These are phyloP conservation scores for Isabelozyma pseudorhagii DNA, from an alignment of 805 yeast genomes.

Conservation along the genomic window DNA sequence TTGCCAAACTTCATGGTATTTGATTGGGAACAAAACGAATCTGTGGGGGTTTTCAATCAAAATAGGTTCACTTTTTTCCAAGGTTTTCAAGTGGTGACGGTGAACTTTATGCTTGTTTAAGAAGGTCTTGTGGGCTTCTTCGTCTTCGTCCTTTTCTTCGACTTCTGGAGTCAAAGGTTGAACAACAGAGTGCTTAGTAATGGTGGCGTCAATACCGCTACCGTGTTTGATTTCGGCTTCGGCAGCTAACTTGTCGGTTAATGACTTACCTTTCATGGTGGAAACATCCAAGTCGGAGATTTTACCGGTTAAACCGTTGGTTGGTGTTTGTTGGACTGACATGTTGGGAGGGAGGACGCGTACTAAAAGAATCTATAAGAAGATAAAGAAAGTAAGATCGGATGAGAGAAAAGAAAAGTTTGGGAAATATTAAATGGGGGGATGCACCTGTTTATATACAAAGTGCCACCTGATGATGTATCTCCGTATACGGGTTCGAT, in stretches of 20 bases:
- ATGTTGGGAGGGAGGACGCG: conserved; percentile 15
- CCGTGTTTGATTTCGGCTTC: conserved; percentile 35
- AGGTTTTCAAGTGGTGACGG: conserved; percentile 67
- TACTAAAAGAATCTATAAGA: neutral
- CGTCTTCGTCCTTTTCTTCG: conserved; percentile 22
- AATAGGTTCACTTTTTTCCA: conserved; percentile 88
- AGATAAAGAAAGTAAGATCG: neutral
- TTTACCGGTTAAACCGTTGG: conserved; percentile 45
- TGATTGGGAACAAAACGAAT: conserved; percentile 92
- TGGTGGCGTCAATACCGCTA: conserved; percentile 19
- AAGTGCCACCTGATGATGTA: neutral
- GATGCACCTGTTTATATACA: conserved; percentile 1
- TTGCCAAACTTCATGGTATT: conserved; percentile 97
- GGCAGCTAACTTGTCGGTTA: conserved; percentile 43
- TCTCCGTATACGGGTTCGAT: neutral
- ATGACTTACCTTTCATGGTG: conserved; percentile 27
- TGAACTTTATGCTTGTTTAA: conserved; percentile 62
- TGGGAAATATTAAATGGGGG: neutral
- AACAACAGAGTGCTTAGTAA: conserved; percentile 18
- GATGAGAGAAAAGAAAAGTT: conserved; percentile 1
- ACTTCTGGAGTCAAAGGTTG: conserved; percentile 12
- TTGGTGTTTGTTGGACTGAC: conserved; percentile 62
- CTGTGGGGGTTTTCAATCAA: conserved; percentile 81
- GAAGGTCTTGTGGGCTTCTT: conserved; percentile 52
- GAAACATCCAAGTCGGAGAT: conserved; percentile 39